Percentiles rank a stretch among this genome's conserved stretches.
Evolutionary conservation across 106 monocot genomes (phyloP).

Genomic region (Agapanthus africanus): DNA sequence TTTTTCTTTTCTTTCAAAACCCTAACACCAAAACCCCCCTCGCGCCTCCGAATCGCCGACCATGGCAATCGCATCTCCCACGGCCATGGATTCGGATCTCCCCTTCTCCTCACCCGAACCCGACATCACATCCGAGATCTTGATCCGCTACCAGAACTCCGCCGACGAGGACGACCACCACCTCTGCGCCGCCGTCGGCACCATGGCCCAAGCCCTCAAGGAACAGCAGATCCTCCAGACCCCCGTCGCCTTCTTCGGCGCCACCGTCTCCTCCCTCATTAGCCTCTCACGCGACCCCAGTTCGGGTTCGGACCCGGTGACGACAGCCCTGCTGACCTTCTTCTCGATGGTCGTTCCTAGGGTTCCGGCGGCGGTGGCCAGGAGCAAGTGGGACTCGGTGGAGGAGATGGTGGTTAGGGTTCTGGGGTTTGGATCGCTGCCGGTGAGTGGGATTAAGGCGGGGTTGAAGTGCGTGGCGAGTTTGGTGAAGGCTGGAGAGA

Average conservation of each 20-base stretch:
- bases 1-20: too few relatives aligned
- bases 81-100: conserved; percentile 15
- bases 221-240: conserved; percentile 46
- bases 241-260: conserved; percentile 82
- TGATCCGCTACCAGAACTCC: conserved; percentile 47
- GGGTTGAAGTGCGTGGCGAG: conserved; percentile 50
- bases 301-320: conserved; percentile 27
- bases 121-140: conserved; percentile 35
- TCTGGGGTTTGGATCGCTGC: conserved; percentile 23
- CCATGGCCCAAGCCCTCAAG: conserved; percentile 66
- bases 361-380: conserved; percentile 38
- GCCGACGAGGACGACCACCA: conserved; percentile 48
- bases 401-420: conserved; percentile 42
- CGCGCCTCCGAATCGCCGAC: neutral
- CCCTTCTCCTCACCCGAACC: neutral
- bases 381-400: conserved; percentile 33
- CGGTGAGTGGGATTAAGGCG: conserved; percentile 36
- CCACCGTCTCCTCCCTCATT: conserved; percentile 49
- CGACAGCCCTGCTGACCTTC: conserved; percentile 52
- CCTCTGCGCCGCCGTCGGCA: conserved; percentile 59
- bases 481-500: conserved; percentile 50
- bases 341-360: conserved; percentile 42
- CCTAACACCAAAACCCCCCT: too few relatives aligned
- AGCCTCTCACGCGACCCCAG: conserved; percentile 36
- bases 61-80: neutral